Conservation (phyloP, 2,329 filamentous ascomycete species). For the Diaporthe humulicola region DNA sequence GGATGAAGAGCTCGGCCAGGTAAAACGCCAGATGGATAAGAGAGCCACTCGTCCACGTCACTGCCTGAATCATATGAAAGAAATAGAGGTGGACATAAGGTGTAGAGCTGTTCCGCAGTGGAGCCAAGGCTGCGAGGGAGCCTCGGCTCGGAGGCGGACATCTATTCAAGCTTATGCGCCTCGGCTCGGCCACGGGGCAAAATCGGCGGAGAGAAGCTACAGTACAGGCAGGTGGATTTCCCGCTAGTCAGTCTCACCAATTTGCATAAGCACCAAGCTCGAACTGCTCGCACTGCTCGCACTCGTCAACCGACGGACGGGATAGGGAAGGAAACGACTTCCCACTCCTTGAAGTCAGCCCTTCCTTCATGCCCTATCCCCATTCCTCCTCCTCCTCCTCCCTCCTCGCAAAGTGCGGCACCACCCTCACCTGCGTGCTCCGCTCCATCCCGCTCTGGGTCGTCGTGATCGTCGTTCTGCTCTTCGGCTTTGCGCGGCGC, state of each 20-base stretch:
- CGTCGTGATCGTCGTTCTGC: slow-evolving; percentile 53
- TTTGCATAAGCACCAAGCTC: neutral
- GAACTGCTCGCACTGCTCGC: no score
- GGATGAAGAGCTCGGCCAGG: neutral
- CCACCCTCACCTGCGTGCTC: slow-evolving; percentile 55
- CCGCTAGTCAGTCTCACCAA: slow-evolving; percentile 17
- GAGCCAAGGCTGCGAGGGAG: neutral
- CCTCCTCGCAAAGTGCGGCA: slow-evolving; percentile 58
- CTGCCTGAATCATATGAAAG: neutral
- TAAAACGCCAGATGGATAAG: neutral
- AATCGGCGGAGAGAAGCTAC: slow-evolving; percentile 15
- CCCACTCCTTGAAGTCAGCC: neutral
- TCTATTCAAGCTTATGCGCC: neutral
- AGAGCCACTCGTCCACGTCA: neutral
- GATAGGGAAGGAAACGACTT: neutral
- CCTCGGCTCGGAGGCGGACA: slow-evolving; percentile 7
- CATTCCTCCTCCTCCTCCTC: slow-evolving; percentile 29
- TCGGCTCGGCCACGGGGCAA: slow-evolving; percentile 18
- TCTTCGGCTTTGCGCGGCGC: slow-evolving; percentile 51
- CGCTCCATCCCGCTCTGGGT: slow-evolving; percentile 58
- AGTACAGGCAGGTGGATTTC: neutral
- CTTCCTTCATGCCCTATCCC: slow-evolving; percentile 36
- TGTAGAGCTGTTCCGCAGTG: neutral
- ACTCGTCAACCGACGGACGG: neutral
- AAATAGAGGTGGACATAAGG: neutral